A percentile compares a stretch with the other conserved stretches of the same genome.
These are phyloP conservation scores for Cyberlindnera galapagoensis DNA, from an alignment of 805 yeast genomes.

Conservation along the genomic window DNA sequence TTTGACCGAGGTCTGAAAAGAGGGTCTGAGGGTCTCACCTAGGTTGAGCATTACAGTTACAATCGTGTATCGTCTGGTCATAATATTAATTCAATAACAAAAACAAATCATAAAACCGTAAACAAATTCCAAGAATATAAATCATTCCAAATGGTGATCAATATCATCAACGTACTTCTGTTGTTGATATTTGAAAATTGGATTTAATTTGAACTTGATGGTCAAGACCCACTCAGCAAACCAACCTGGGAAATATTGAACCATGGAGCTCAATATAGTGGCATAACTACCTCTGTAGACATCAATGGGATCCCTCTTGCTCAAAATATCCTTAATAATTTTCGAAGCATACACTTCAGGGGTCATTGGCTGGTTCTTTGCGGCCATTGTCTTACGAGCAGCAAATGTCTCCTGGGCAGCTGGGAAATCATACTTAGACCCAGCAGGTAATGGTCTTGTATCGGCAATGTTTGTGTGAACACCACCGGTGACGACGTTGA, in stretches of 20 bases:
- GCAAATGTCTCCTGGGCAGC: slow-evolving; percentile 45
- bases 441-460: slow-evolving; percentile 48
- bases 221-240: slow-evolving; percentile 35
- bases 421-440: slow-evolving; percentile 45
- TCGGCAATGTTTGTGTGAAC: slow-evolving; percentile 69
- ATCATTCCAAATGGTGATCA: slow-evolving; percentile 18
- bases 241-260: slow-evolving; percentile 39
- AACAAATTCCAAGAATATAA: not conserved
- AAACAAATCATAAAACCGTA: too few relatives aligned
- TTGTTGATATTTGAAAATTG: slow-evolving; percentile 27
- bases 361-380: slow-evolving; percentile 49
- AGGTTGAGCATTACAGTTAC: too few relatives aligned
- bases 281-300: slow-evolving; percentile 52
- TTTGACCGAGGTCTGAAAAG: too few relatives aligned
- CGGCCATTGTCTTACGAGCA: slow-evolving; percentile 53
- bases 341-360: slow-evolving; percentile 51
- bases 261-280: slow-evolving; percentile 28
- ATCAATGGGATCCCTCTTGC: slow-evolving; percentile 36
- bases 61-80: too few relatives aligned
- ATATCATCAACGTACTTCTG: slow-evolving; percentile 13
- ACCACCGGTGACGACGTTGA: slow-evolving; percentile 70
- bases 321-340: slow-evolving; percentile 45
- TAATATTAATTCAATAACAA: too few relatives aligned
- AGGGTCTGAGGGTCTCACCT: too few relatives aligned
- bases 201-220: slow-evolving; percentile 34